Evolutionary conservation across 2,329 filamentous ascomycete genomes (phyloP), one percentile per base, ranked within the genome.

Genomic region (Thielaviopsis musarum): DNA sequence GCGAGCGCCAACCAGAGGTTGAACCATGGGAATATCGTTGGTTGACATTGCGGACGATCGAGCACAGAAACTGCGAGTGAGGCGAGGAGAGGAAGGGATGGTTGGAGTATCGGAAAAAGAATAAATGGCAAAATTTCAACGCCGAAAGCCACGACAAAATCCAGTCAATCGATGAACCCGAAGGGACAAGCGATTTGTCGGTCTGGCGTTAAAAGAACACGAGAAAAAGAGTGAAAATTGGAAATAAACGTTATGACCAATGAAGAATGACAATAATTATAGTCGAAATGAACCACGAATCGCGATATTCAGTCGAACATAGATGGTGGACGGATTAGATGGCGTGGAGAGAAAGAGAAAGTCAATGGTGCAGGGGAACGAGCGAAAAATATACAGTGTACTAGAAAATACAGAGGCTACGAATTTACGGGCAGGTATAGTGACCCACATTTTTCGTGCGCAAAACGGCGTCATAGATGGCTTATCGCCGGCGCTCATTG

Each of bases 11-110:
- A 61, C 56, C 52, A 63, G 65, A 5, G 57, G 57, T 21, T 55
- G 54, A 21, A 21, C 45, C 34, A 57, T 30, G 41, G 59, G 45
- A n/a, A 51, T 67, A 61, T 74, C 71, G 65, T 68, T 73, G 52
- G 72, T 67, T 58, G 72, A 71, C 73, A 74, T 74, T 65, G 24
- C 24, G 24, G 6, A 26, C 24, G 24, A 26, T 26, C 24, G 24
- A 26, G 24, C 6, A 26, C 24, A 26, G 24, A 41, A 22, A 22
- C 54, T 9, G 30, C 49, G 61, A 59, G 22, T 57, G 34, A 17
- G 60, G 45, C 48, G 30, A 54, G 9, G 56, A 34, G 17, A 52
- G 10, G 28, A 17, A n/a, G 26, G 19, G 24, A 34, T 3, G 3
- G 26, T 54, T 13, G 56, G 17, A 24, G 5, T 22, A 13, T 17